These are phyloP conservation scores for Suhomyces pyralidae DNA, from an alignment of 805 yeast genomes.

Conservation along the genomic window DNA sequence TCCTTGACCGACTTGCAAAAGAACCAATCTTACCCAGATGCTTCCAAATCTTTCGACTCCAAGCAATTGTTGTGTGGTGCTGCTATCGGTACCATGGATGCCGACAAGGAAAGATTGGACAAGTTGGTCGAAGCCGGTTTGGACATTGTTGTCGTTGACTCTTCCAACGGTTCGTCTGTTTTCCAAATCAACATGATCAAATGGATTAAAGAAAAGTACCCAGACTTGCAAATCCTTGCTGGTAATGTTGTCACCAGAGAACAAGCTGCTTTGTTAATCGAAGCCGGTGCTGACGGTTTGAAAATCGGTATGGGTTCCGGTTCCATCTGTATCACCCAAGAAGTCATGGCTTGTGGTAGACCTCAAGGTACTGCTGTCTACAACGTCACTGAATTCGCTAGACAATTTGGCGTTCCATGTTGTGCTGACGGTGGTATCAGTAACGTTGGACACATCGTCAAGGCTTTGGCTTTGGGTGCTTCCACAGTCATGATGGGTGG, in stretches of 20 bases:
- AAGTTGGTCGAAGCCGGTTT: slow-evolving; percentile 93
- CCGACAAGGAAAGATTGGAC: slow-evolving; percentile 80
- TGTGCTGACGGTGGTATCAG: slow-evolving; percentile 99
- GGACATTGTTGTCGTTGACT: slow-evolving; percentile 93
- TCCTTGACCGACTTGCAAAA: slow-evolving; percentile 97
- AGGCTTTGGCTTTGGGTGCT: slow-evolving; percentile 96
- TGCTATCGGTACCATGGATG: slow-evolving; percentile 90
- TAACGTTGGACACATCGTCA: slow-evolving; percentile 97
- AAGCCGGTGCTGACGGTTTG: slow-evolving; percentile 96
- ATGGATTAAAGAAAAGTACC: slow-evolving; percentile 80
- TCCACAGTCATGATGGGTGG: slow-evolving; percentile 99
- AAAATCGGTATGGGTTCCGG: slow-evolving; percentile 99
- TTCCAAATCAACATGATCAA: slow-evolving; percentile 93
- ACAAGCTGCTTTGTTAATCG: slow-evolving; percentile 90
- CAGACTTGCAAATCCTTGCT: slow-evolving; percentile 84
- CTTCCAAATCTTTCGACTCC: slow-evolving; percentile 88
- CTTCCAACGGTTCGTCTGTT: slow-evolving; percentile 95
- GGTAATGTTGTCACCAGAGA: slow-evolving; percentile 99
- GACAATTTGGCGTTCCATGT: slow-evolving; percentile 95
- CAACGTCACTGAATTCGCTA: slow-evolving; percentile 90
- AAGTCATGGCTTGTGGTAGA: slow-evolving; percentile 99
- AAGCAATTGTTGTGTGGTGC: slow-evolving; percentile 99
- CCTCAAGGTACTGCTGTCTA: slow-evolving; percentile 99
- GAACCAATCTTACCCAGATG: slow-evolving; percentile 89
- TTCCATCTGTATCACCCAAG: slow-evolving; percentile 98